Conservation (phyloP, 768 basidiomycete genomes). For the Filobasidium wieringae region DNA sequence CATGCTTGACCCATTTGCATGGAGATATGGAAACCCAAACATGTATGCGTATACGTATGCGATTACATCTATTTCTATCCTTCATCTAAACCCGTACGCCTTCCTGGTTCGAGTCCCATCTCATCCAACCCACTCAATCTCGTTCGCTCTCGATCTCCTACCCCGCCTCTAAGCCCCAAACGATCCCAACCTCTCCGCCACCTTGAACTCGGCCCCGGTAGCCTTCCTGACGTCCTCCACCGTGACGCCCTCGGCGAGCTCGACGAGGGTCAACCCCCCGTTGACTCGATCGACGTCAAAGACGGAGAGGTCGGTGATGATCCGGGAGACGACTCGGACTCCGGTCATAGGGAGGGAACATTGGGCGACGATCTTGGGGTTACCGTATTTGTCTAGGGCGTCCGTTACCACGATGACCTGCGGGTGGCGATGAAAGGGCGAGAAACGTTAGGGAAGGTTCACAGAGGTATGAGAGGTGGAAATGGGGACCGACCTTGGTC, state of each 20-base stretch:
- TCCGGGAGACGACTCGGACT: conserved; percentile 71
- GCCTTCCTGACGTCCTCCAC: conserved; percentile 74
- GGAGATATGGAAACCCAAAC: too few relatives aligned
- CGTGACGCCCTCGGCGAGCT: conserved; percentile 72
- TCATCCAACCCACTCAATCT: too few relatives aligned
- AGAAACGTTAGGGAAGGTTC: too few relatives aligned
- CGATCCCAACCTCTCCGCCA: conserved; percentile 28
- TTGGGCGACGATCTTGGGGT: conserved; percentile 70
- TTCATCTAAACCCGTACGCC: too few relatives aligned
- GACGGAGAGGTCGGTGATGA: conserved; percentile 78
- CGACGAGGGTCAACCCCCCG: conserved; percentile 62
- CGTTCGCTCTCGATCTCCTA: too few relatives aligned
- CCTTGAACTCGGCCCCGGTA: conserved; percentile 68
- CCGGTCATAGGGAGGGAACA: conserved; percentile 82
- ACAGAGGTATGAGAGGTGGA: too few relatives aligned
- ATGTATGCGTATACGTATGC: too few relatives aligned
- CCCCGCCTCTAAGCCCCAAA: too few relatives aligned
- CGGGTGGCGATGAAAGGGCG: too few relatives aligned
- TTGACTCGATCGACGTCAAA: conserved; percentile 66
- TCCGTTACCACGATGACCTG: conserved; percentile 70
- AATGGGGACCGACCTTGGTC: conserved; percentile 51
- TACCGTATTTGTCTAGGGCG: conserved; percentile 78
- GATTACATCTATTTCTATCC: too few relatives aligned
- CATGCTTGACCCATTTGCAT: too few relatives aligned
- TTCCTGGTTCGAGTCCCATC: too few relatives aligned